Base-by-base conservation (phyloP, 2,329 filamentous ascomycete species). In the Diaporthe vaccinii region DNA sequence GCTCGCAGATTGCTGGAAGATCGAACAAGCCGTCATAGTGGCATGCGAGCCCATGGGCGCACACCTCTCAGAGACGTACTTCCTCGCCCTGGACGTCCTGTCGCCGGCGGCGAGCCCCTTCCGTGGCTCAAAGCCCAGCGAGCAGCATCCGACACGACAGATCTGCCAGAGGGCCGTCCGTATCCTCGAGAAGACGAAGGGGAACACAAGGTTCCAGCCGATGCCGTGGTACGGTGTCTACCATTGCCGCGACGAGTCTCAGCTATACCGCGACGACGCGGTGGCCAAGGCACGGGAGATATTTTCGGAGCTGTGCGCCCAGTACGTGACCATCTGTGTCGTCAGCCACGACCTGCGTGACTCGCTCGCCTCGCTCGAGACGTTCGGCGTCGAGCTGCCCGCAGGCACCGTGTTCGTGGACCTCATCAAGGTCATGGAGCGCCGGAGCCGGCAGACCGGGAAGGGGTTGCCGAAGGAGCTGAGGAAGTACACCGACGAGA, bases 401-500 rank as follows among this genome's bases (percentile, higher is more conserved):
- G 9, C 9, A 17, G 34, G 51, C 17, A 72, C 51, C n/a, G 51
- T 73, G 12, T 25, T 41, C 31, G 31, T 65, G n/a, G 31, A 62
- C n/a, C 41, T 65, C 46, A 20, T 73, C 70, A 53, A 53, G 20
- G 36, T 41, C 58, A 15, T 73, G 34, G 61, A 53, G 44, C 61
- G 49, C 28, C 61, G 34, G 61, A 22, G 61, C 41, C 41, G 25
- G 14, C 61, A 46, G 61, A 14, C 25, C 28, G 61, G 41, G 41
- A 31, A 46, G 2, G 61, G 61, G 2, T 22, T 39, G 9, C 61
- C 39, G 25, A 17, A 49, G 41, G 61, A 46, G 6, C 25, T 65
- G 61, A 49, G 41, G 14, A 20, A 15, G 41, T 49, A 49, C 12
- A 46, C 61, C 14, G 41, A 46, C 17, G 41, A 65, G 39, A 46